A percentile compares a stretch with the other conserved stretches of the same genome.
Conservation (phyloP, 2,329 filamentous ascomycete species). For the Whalleya microplaca region DNA sequence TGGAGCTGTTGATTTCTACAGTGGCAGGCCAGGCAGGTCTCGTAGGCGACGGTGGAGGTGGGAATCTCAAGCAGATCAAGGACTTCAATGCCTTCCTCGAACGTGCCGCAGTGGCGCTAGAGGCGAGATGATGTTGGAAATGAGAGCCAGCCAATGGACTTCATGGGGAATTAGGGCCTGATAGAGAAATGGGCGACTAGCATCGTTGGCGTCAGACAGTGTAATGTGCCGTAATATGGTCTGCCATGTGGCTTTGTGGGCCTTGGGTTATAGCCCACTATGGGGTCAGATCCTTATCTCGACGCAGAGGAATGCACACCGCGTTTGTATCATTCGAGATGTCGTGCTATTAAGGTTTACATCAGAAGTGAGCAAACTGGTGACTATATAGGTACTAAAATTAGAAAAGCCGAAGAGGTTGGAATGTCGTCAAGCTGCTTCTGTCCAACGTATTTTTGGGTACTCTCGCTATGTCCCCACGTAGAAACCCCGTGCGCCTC, state of each 20-base stretch:
- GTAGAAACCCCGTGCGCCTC: too few species aligned
- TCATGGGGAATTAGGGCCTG: too few species aligned
- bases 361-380: background rate
- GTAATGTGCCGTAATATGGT: background rate
- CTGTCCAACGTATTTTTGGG: too few species aligned
- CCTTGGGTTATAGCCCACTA: too few species aligned
- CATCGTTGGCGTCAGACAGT: too few species aligned
- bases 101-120: constrained; percentile 60
- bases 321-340: background rate
- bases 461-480: too few species aligned
- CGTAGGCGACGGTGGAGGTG: constrained; percentile 52
- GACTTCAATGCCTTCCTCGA: constrained; percentile 69
- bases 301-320: background rate
- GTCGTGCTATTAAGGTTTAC: background rate
- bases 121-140: constrained; percentile 45
- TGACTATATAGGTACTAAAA: background rate
- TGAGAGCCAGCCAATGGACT: too few species aligned
- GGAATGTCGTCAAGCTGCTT: too few species aligned
- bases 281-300: background rate
- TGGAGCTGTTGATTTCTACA: constrained; percentile 60
- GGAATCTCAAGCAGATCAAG: constrained; percentile 58
- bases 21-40: constrained; percentile 58
- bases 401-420: too few species aligned
- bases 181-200: too few species aligned
- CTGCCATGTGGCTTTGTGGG: background rate